Evolutionary conservation across 1,284 basidiomycete genomes (phyloP), one percentile per base, ranked within the genome.

Genomic region (Macrocystidia cucumis): DNA sequence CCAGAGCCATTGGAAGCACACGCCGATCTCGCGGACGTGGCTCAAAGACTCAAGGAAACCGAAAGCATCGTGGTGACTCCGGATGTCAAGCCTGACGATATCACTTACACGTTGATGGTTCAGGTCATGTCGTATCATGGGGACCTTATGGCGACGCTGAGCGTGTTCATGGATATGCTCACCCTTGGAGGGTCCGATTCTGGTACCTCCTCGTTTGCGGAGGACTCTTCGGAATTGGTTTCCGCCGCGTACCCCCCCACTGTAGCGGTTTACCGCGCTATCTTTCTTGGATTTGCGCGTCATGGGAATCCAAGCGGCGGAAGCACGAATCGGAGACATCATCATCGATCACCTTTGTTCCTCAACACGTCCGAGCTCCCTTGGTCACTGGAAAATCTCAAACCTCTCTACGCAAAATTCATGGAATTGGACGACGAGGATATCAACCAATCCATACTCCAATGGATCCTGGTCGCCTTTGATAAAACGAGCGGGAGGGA

Each of bases 211-310:
- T 43, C 54, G 8, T 42, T 46, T 32, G 44, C 42, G 7, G 49
- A 54, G 29, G 52, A 51, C 9, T 40, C 48, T 22, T 52, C 53
- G 6, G 35, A 48, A 11, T 44, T 46, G n/a, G 42, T 44, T 24
- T 55, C 57, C 9, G 40, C 41, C 5, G 45, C 49, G 17, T 72
- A 69, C 42, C 46, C 55, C 26, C 67, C 77, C 1, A 71, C 64
- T 1, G 44, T 72, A 30, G 57, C 70, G 16, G 60, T 75, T 9
- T 92, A 82, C 51, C 72, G 82, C 9, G 72, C 75, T 5, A 56
- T 92, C 16, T 90, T 92, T 52, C 64, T 81, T 5, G 89, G 86
- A 0, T 92, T 91, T 53, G 62, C 69, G 5, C 69, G 72, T 9
- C 76, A 86, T 44, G 78, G 67, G 23, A 44, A 54, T 24, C 39